Evolutionary conservation across 177 flowering plant genomes (phyloP), one percentile per base, ranked within the genome.

Genomic region (Telopea speciosissima): DNA sequence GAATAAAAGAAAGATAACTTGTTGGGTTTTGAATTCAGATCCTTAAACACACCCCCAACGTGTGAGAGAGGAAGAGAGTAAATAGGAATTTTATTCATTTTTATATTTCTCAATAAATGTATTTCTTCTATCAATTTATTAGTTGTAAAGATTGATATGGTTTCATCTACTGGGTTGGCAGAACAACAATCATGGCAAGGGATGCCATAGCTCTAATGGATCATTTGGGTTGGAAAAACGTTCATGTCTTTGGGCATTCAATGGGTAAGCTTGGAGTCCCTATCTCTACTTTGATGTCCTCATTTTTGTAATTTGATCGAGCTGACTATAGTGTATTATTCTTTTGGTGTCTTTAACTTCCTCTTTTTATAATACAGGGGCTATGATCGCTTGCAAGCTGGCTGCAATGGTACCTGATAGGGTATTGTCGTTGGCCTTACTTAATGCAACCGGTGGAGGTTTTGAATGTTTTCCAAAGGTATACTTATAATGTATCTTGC

Each of bases 391-490:
- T 72, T 89, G 92, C 84, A 95, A 95, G 72, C 70, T 95, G 77
- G 98, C 96, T 16, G 87, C 96, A 16, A 85, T 86, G 86, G 96
- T 79, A 59, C 98, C 98, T 10, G 82, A 88, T 10, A 84, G 99
- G 82, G 74, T 93, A 77, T 79, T 83, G 33, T 91, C 99, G 5
- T 80, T 95, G 82, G 97, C 98, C 21, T 84, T 95, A 52, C 83
- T 93, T 36, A 95, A 93, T 81, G 98, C 84, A 54, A 91, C 99
- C 3, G 98, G 99, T 74, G 98, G 99, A 69, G 98, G 98, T 64
- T 90, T 82, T 78, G 84, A 93, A 84, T 93, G 96, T 75, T 78
- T 90, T 63, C 98, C 98, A 31, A 93, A 84, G 99, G 98, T 95
- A 86, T 71, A 33, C 8, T 25, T 3, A 4, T 40, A 58, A n/a